Conservation (phyloP, 2,329 filamentous ascomycete species). For the Alternaria triticina region DNA sequence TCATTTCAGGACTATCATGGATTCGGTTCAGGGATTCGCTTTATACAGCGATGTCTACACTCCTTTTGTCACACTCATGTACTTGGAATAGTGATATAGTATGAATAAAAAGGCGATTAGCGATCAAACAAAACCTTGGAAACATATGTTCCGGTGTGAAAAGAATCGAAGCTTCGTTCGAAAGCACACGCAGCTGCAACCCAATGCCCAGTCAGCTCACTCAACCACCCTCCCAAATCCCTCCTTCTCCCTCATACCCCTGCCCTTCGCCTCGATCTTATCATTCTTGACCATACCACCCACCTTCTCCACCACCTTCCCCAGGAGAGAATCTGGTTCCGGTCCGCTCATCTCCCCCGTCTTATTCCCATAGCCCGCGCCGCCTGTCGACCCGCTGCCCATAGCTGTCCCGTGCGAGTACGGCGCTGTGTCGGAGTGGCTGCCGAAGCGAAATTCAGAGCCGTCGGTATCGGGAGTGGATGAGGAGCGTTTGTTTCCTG, state of each 20-base stretch:
- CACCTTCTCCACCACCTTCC: constrained; percentile 66
- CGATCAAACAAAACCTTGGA: not conserved
- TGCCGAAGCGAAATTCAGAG: constrained; percentile 24
- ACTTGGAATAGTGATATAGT: not conserved
- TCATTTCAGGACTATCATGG: not conserved
- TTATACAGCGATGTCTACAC: not conserved
- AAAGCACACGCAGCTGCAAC: not conserved
- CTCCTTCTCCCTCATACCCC: constrained; percentile 55
- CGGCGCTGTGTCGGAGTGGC: constrained; percentile 27
- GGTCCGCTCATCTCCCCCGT: constrained; percentile 31
- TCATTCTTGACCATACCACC: constrained; percentile 59
- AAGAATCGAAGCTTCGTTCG: not conserved
- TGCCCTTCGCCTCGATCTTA: constrained; percentile 57
- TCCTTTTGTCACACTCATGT: not conserved
- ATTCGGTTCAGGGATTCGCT: not conserved
- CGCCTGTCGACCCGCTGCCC: constrained; percentile 42
- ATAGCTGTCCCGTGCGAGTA: constrained; percentile 32
- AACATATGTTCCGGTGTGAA: not conserved
- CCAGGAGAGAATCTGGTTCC: constrained; percentile 55
- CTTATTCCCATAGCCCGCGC: constrained; percentile 51
- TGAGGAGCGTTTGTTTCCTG: constrained; percentile 44
- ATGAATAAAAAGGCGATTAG: not conserved
- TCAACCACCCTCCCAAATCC: not conserved
- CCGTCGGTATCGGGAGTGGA: not conserved
- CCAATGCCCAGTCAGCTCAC: not conserved